Percentiles rank a stretch among this genome's conserved stretches.
These are phyloP conservation scores for Metarhizium sp. DNA, from an alignment of 2,329 filamentous ascomycete genomes.

Conservation along the genomic window DNA sequence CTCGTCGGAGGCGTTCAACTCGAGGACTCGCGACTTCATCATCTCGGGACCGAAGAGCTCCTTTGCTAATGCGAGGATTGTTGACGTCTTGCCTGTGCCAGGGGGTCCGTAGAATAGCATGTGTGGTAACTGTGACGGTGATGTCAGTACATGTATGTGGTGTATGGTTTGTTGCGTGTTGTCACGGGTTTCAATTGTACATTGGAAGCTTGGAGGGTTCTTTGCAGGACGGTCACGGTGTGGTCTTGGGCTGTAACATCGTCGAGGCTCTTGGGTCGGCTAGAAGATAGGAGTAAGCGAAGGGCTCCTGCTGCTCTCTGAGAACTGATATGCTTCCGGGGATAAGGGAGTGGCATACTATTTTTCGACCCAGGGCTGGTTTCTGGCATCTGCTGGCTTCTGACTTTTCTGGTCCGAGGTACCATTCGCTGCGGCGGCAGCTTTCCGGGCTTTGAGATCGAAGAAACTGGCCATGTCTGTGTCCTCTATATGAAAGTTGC, in stretches of 20 bases:
- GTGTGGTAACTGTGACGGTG: constrained; percentile 61
- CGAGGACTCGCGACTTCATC: constrained; percentile 88
- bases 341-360: constrained; percentile 52
- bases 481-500: too few species aligned
- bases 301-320: not conserved
- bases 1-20: constrained; percentile 98
- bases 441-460: constrained; percentile 84
- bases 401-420: constrained; percentile 55
- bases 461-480: constrained; percentile 81
- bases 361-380: constrained; percentile 97
- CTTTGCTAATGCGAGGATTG: constrained; percentile 92
- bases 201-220: constrained; percentile 91
- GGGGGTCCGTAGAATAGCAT: constrained; percentile 99
- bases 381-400: constrained; percentile 49
- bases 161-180: not conserved
- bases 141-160: constrained; percentile 1
- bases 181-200: constrained; percentile 31
- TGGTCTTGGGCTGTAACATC: constrained; percentile 98
- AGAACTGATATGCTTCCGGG: not conserved
- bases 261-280: constrained; percentile 83
- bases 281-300: constrained; percentile 24
- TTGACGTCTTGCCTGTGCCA: constrained; percentile 95
- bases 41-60: constrained; percentile 95
- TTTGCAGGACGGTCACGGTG: constrained; percentile 83
- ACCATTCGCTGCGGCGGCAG: constrained; percentile 58